Percentiles rank a stretch among this genome's conserved stretches.
Evolutionary conservation across 1,284 basidiomycete species (phyloP).

Genomic region (Marasmius sp.): DNA sequence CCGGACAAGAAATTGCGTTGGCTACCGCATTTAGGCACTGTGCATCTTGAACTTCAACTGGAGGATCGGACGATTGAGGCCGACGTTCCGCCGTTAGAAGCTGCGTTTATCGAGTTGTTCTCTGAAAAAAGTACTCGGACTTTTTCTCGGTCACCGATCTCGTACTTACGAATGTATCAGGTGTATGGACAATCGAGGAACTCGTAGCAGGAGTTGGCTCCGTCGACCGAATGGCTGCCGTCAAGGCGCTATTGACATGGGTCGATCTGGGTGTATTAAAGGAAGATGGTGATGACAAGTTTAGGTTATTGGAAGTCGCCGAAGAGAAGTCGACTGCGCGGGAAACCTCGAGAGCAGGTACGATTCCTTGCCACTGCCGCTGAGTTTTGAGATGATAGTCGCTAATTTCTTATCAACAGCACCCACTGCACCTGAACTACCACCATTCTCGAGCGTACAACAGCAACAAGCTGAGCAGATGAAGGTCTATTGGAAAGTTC

Average conservation of each 20-base stretch:
- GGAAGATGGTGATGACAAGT: slow-evolving; percentile 58
- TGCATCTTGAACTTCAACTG: slow-evolving; percentile 76
- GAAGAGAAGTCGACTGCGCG: slow-evolving; percentile 37
- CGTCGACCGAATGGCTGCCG: slow-evolving; percentile 59
- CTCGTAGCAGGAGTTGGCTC: slow-evolving; percentile 63
- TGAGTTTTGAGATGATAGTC: background rate
- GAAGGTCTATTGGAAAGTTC: slow-evolving; percentile 83
- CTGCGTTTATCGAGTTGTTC: slow-evolving; percentile 87
- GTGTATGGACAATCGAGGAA: slow-evolving; percentile 67
- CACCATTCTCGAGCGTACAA: slow-evolving; percentile 57
- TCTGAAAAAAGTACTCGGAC: slow-evolving; percentile 55
- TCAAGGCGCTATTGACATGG: slow-evolving; percentile 84
- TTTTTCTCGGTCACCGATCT: background rate
- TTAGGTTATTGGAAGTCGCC: slow-evolving; percentile 62
- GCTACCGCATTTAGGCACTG: slow-evolving; percentile 83
- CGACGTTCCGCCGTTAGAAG: slow-evolving; percentile 84
- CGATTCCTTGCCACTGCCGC: slow-evolving; percentile 8
- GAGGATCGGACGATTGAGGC: slow-evolving; percentile 76
- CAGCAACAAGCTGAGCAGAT: slow-evolving; percentile 83
- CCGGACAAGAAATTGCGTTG: slow-evolving; percentile 89
- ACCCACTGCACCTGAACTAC: slow-evolving; percentile 39
- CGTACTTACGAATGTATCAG: slow-evolving; percentile 34
- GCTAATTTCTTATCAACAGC: slow-evolving; percentile 3
- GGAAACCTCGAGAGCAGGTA: slow-evolving; percentile 32
- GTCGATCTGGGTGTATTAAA: slow-evolving; percentile 78